phyloP scores from a whole-genome alignment of 2,329 filamentous ascomycete genomes.

The Cladophialophora bantiana region DNA sequence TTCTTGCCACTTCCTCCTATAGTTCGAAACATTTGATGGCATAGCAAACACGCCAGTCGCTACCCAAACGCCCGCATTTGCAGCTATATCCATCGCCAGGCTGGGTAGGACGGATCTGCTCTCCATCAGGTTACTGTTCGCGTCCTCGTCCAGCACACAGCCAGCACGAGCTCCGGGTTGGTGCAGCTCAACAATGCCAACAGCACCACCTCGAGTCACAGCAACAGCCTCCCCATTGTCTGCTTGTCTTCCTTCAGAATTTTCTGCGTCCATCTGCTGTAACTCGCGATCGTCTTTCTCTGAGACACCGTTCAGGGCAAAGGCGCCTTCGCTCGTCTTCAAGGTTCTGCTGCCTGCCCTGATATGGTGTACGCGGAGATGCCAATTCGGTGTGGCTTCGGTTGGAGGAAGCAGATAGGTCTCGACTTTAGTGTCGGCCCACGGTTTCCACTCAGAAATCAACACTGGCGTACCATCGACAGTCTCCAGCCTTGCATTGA shows the following conservation, averaged over 20 bases:
- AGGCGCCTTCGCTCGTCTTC: slow-evolving; percentile 76
- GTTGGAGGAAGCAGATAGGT: slow-evolving; percentile 71
- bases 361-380: slow-evolving; percentile 70
- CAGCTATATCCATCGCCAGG: slow-evolving; percentile 66
- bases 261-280: slow-evolving; percentile 48
- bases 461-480: slow-evolving; percentile 65
- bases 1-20: slow-evolving; percentile 61
- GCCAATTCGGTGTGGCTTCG: slow-evolving; percentile 69
- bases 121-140: slow-evolving; percentile 79
- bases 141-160: slow-evolving; percentile 75
- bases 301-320: slow-evolving; percentile 70
- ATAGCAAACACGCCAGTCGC: slow-evolving; percentile 75
- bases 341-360: slow-evolving; percentile 64
- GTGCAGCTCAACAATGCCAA: slow-evolving; percentile 58
- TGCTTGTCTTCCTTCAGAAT: slow-evolving; percentile 53
- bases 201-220: slow-evolving; percentile 58
- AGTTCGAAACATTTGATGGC: slow-evolving; percentile 63
- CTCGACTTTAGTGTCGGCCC: slow-evolving; percentile 69
- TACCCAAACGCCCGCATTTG: slow-evolving; percentile 69
- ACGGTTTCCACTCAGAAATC: slow-evolving; percentile 74
- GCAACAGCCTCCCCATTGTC: slow-evolving; percentile 49
- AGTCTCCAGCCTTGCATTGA: slow-evolving; percentile 68
- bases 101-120: slow-evolving; percentile 75
- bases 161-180: slow-evolving; percentile 58
- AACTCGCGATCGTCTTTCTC: slow-evolving; percentile 65